phyloP scores from a whole-genome alignment of 306 rosid species.

The Lathyrus aphaca region DNA sequence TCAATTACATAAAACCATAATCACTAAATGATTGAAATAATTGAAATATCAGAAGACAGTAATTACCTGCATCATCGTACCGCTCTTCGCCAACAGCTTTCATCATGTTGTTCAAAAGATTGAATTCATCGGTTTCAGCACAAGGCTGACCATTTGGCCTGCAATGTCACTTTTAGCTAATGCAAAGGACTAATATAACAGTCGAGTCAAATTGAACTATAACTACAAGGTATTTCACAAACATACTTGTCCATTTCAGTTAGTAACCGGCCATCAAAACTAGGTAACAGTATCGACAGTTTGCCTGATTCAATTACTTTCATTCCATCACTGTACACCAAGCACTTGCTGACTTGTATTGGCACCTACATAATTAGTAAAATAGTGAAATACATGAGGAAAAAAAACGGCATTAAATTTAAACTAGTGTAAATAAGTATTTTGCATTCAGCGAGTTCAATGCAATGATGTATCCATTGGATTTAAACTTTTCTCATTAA shows the following conservation, averaged over 20 bases:
- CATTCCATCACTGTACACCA: conserved; percentile 96
- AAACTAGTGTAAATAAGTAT: neutral
- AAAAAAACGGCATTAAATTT: neutral
- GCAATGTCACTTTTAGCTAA: conserved; percentile 40
- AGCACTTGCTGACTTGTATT: conserved; percentile 87
- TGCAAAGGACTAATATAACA: neutral
- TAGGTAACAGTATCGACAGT: conserved; percentile 59
- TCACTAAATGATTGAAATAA: conserved; percentile 18
- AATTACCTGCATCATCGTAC: conserved; percentile 91
- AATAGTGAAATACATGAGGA: neutral
- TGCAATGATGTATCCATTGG: conserved; percentile 8
- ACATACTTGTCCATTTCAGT: conserved; percentile 84
- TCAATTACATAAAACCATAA: neutral
- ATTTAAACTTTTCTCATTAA: conserved; percentile 8
- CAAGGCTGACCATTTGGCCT: conserved; percentile 94
- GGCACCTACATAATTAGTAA: conserved; percentile 66
- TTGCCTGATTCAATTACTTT: conserved; percentile 84
- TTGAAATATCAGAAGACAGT: neutral
- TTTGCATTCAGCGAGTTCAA: conserved; percentile 7
- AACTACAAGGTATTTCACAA: neutral
- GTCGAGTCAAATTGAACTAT: neutral
- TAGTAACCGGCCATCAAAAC: conserved; percentile 77
- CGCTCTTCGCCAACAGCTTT: conserved; percentile 95
- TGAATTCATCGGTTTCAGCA: conserved; percentile 78
- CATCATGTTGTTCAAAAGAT: conserved; percentile 88